Base-by-base conservation (phyloP, 352 stramenopile genomes). In the Globisporangium mamillatum region DNA sequence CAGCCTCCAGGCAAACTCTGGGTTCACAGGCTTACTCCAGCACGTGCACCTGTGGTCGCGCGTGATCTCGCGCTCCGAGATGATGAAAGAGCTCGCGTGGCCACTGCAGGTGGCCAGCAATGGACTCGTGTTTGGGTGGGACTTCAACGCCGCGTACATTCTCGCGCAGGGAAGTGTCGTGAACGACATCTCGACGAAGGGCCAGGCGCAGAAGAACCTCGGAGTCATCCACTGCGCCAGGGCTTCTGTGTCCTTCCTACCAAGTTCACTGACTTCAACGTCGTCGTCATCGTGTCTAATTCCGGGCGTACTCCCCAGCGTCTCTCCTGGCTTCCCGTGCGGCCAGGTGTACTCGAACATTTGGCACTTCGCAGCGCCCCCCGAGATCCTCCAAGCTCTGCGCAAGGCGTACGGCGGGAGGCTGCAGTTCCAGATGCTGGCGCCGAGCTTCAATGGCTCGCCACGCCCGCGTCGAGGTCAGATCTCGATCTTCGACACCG, bases 401-500 rank as follows among this genome's bases (percentile, higher is more conserved):
- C 64, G 75, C 14, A 50, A 20, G 14, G 79, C 80, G 38, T 90
- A 92, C 64, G 85, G 82, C 10, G 85, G 85, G 8, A 77, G 82
- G 1, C 67, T 93, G 44, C 85, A 92, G 65, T 93, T 82, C 61
- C 76, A 82, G n/a, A 75, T 93, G 67, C 70, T 92, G 2, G 79
- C 82, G 0, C 79, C 83, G n/a, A 92, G 83, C 41, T 81, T 77
- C 24, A 92, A 90, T n/a, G 83, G 85, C n/a, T 66, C 70, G 12
- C 70, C 82, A 2, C 83, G 85, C 10, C 66, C 75, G 24, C 75
- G 76, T 34, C 80, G 85, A 25, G 80, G 85, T 1, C 80, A 88
- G 61, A 58, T 93, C 50, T 78, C 80, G 18, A 77, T 93, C 55
- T 79, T 84, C 16, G 72, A 73, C 3, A 67, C 41, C 2, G 36